Evolutionary conservation across 73 alveolate species (phyloP), one percentile per base, ranked within the genome.

Genomic region (Effrenium voratum): DNA sequence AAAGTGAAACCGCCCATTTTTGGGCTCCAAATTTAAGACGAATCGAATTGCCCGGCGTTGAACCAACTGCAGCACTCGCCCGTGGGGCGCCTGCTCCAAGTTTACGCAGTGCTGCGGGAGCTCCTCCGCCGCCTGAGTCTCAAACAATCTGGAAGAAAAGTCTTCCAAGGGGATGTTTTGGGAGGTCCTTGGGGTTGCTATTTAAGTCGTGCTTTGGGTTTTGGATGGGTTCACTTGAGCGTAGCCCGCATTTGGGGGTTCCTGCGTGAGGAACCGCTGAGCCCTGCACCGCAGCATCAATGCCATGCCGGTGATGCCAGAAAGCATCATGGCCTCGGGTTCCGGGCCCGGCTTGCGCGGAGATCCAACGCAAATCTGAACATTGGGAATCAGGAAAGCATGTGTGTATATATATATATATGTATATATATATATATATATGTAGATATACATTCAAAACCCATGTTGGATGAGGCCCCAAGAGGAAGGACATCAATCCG

Each of bases 231-330:
- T 52, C 63, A 52, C 63, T 32, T 3, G 8, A 16, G 30, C 30
- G 73, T n/a, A n/a, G n/a, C n/a, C n/a, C n/a, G n/a, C n/a, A n/a
- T n/a, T n/a, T n/a, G n/a, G n/a, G n/a, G n/a, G n/a, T n/a, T n/a
- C n/a, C n/a, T n/a, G n/a, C n/a, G n/a, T n/a, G n/a, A n/a, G n/a
- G n/a, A n/a, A n/a, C n/a, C n/a, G n/a, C n/a, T n/a, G n/a, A n/a
- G n/a, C n/a, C n/a, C n/a, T 4, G 36, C 12, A 46, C 94, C 36
- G 95, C 95, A 3, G 95, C 98, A 28, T 91, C 98, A 59, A 91
- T 91, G 60, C 98, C 98, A 26, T 91, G 98, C 0, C 98, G 87
- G 38, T 91, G 98, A 77, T 91, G 98, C 98, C 98, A 91, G 57
- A 91, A 91, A 2, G 98, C 98, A 32, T 91, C 98, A 30, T 91